Evolutionary conservation across 2,329 filamentous ascomycete genomes (phyloP), one percentile per base, ranked within the genome.

Genomic region (Diaporthe caulivora): DNA sequence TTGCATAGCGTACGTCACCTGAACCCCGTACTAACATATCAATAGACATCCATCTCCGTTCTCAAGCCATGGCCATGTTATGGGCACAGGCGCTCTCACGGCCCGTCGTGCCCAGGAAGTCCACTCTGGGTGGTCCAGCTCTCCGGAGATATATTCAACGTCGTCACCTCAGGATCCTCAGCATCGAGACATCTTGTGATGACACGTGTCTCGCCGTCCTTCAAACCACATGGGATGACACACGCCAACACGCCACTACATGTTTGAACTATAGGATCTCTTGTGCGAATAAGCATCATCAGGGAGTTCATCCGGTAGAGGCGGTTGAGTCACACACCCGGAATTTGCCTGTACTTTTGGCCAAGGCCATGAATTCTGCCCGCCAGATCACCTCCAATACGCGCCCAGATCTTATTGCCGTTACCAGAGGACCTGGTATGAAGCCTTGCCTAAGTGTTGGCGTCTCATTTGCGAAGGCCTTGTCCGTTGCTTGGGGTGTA

Each of bases 361-460:
- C 88, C 64, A 87, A 89, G 75, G 93, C 94, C 1, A 80, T 97
- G 17, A 77, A 80, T 83, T 44, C 5, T 85, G 97, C 2, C 85
- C 84, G 3, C 34, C 34, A 37, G 5, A 1, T 13, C 26, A 0
- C 0, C 4, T 1, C 2, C 26, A 40, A 26, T 13, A 8, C 11
- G 13, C n/a, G 1, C n/a, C 95, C 94, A 0, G 94, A 98, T 83
- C 93, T 98, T 76, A 87, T 99, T n/a, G 91, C 94, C 9, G 95
- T 94, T 21, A 98, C 97, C 9, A 89, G 96, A 72, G 97, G 97
- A 0, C 97, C 97, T 0, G 97, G 97, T 26, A 98, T 98, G 94
- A 86, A 89, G 40, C 88, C 92, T 7, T 95, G 94, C 78, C 87
- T 99, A 40, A 88, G 91, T 26, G 91, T 92, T 21, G 97, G 97